Conservation (phyloP, 345 rosid genomes). For the Dovyalis caffra region DNA sequence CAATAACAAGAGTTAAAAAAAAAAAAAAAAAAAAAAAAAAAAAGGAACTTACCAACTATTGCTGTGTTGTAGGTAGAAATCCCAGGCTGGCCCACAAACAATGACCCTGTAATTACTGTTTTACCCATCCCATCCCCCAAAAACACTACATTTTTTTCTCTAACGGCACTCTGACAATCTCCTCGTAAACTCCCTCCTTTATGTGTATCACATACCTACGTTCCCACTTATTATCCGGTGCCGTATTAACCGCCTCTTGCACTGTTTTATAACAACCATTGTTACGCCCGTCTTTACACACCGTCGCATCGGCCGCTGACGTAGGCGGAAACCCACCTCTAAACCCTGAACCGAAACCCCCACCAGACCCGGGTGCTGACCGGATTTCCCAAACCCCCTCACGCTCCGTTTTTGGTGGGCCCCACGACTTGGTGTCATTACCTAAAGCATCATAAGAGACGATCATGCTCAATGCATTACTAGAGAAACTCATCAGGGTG, state of each 20-base stretch:
- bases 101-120: constrained; percentile 76
- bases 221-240: constrained; percentile 45
- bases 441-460: constrained; percentile 58
- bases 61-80: constrained; percentile 71
- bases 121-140: constrained; percentile 83
- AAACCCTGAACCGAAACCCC: constrained; percentile 9
- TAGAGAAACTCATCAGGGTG: constrained; percentile 41
- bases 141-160: constrained; percentile 76
- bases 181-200: constrained; percentile 64
- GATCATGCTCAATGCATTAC: constrained; percentile 79
- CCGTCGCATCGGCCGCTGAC: constrained; percentile 58
- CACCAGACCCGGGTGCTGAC: background rate
- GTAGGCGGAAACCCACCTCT: constrained; percentile 43
- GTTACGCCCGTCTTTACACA: constrained; percentile 47
- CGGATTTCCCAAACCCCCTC: constrained; percentile 44
- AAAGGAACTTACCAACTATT: constrained; percentile 58
- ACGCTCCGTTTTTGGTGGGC: constrained; percentile 67
- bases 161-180: constrained; percentile 69
- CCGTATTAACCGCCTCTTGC: constrained; percentile 78
- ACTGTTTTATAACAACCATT: constrained; percentile 50
- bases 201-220: constrained; percentile 59
- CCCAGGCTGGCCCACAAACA: constrained; percentile 55
- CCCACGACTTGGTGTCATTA: constrained; percentile 46
- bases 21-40: too few species aligned
- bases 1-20: background rate